Percentiles rank a stretch among this genome's conserved stretches.
phyloP scores from a whole-genome alignment of 805 yeast species.

The Wickerhamiella azymoides region DNA sequence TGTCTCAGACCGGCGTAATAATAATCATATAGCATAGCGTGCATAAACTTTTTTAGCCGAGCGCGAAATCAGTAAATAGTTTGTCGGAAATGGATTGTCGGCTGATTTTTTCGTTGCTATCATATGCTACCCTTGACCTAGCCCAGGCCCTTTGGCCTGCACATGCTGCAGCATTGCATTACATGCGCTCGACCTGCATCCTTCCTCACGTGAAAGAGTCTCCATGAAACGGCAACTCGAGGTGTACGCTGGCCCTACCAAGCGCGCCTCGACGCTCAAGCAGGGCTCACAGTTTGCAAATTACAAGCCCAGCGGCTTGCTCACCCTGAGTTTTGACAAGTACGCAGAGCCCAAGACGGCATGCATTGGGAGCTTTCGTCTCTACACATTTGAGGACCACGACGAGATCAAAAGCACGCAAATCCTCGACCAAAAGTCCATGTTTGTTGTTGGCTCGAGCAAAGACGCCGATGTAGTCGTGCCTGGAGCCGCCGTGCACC shows the following conservation, averaged over 20 bases:
- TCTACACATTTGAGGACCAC: slow-evolving; percentile 11
- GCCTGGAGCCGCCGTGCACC: slow-evolving; percentile 22
- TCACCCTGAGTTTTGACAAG: background rate
- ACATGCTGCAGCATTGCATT: too few relatives aligned
- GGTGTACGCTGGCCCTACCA: background rate
- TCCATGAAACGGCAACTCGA: background rate
- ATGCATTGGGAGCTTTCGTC: slow-evolving; percentile 2
- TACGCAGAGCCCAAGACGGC: background rate
- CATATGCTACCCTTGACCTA: too few relatives aligned
- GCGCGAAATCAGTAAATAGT: too few relatives aligned
- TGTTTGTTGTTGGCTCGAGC: slow-evolving; percentile 7
- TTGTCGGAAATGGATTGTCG: too few relatives aligned
- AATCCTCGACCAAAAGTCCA: slow-evolving; percentile 3
- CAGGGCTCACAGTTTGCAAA: background rate
- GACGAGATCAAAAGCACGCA: slow-evolving; percentile 10
- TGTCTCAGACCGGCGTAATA: too few relatives aligned
- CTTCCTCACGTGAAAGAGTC: background rate
- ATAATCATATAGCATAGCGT: too few relatives aligned
- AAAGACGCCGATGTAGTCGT: slow-evolving; percentile 1
- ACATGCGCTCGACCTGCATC: background rate
- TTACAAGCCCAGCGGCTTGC: background rate
- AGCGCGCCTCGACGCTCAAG: too few relatives aligned
- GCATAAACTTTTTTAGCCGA: too few relatives aligned
- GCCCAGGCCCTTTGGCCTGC: too few relatives aligned
- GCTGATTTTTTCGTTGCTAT: too few relatives aligned